Base-by-base conservation (phyloP, 1,284 basidiomycete species). In the Ceratobasidium sp. region DNA sequence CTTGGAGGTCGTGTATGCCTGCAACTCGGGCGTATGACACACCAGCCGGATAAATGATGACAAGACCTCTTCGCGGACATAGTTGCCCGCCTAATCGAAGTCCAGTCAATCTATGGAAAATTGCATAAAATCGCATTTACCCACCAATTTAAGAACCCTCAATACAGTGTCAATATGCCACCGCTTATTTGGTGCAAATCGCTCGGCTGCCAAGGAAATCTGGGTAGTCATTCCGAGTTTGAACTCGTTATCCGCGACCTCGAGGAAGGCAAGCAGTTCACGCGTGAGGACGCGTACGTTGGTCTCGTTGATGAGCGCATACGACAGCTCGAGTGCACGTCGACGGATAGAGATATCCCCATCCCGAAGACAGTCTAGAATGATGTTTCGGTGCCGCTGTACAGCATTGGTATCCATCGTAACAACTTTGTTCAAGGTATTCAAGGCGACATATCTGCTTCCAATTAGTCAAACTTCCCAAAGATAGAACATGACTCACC, bases 101-200 rank as follows among this genome's bases (percentile, higher is more conserved):
- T 50, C 27, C 52, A 69, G 17, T 62, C 20, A 15, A 22, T 62
- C 25, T 43, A 29, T 20, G 43, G 32, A 64, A 35, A 27, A 47
- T 38, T 42, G 40, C 34, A 42, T n/a, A 13, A 50, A 17, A 38
- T 7, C 31, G 15, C 17, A 32, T 25, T 5, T 15, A 83, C 90
- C 73, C 70, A 95, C 94, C 75, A 98, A 81, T 79, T 94, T 96
- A 72, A 99, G 81, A 0, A 96, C 93, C 25, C 97, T 86, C 67
- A 99, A 81, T 8, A 98, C 92, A 0, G 97, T 98, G 79, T 99
- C 97, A 72, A 99, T 98, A 78, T 99, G 97, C 97, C 97, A 99
- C 73, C 97, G 85, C 80, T 95, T 96, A 80, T 98, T 98, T 0
- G 97, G 97, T 1, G 97, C 96, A 77, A 93, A 99, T 55, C 94